Percentiles rank a stretch among this genome's conserved stretches.
These are phyloP conservation scores for Echria macrotheca DNA, from an alignment of 495 filamentous ascomycete species.

Conservation along the genomic window DNA sequence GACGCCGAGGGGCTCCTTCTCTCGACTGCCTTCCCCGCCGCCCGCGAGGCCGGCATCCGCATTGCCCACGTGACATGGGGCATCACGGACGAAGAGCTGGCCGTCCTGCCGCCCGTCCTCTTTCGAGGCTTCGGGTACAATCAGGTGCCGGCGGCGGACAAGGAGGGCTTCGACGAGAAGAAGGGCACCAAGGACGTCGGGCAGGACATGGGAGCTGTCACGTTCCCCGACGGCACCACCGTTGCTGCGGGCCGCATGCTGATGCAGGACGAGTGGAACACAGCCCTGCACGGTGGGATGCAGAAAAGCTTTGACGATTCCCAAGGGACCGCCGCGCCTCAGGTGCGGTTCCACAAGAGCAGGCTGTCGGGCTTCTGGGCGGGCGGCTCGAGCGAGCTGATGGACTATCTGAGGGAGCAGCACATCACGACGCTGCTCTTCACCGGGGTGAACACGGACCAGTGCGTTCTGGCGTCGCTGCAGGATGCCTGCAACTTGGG, in stretches of 20 bases:
- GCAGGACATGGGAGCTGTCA: neutral
- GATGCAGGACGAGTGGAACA: constrained; percentile 8
- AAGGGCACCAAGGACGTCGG: neutral
- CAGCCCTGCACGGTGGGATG: neutral
- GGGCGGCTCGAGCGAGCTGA: neutral
- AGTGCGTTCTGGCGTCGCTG: constrained; percentile 4
- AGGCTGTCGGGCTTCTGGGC: constrained; percentile 5
- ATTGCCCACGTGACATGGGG: constrained; percentile 4
- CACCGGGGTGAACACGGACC: constrained; percentile 6
- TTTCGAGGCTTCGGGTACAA: neutral
- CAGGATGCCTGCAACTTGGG: constrained; percentile 6
- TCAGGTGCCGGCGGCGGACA: neutral
- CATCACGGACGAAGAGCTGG: neutral
- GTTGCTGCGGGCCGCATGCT: neutral
- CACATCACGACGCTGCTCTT: constrained; percentile 6
- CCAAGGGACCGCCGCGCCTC: neutral
- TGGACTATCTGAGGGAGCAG: neutral
- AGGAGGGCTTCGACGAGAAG: neutral
- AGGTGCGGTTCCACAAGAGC: neutral
- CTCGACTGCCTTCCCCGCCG: constrained; percentile 4
- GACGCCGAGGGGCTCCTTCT: neutral
- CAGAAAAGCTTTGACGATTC: neutral
- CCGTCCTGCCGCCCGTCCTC: neutral
- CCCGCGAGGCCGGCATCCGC: neutral
- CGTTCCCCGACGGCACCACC: neutral